Conservation (phyloP, 345 rosid genomes). For the Bretschneidera sinensis region DNA sequence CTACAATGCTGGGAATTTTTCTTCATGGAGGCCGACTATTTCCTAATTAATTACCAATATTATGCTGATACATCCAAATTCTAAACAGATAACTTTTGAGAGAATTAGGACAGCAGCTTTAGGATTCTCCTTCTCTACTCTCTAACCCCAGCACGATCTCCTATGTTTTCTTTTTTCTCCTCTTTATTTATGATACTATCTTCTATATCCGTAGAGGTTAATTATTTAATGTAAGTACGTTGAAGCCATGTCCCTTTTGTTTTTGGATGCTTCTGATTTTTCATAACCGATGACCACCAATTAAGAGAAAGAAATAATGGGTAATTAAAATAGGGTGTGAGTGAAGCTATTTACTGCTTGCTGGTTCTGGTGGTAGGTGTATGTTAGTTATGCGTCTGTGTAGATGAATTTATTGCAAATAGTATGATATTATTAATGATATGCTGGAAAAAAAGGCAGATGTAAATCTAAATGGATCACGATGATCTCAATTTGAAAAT, state of each 20-base stretch:
- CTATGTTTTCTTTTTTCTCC: conserved; percentile 14
- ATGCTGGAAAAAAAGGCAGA: background rate
- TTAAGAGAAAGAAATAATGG: background rate
- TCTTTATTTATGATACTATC: background rate
- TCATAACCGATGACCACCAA: background rate
- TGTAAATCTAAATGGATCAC: background rate
- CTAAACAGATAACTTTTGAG: conserved; percentile 46
- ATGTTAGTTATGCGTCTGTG: conserved; percentile 46
- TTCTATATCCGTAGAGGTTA: too few relatives aligned
- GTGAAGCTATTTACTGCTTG: conserved; percentile 18
- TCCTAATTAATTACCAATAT: too few relatives aligned
- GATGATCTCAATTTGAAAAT: too few relatives aligned
- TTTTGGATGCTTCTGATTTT: conserved; percentile 27
- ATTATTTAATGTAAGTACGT: conserved; percentile 9
- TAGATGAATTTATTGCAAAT: conserved; percentile 16
- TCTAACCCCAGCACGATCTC: conserved; percentile 35
- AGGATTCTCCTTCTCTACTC: conserved; percentile 31
- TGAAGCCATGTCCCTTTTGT: conserved; percentile 15
- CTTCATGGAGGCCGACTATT: background rate
- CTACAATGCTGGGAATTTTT: too few relatives aligned
- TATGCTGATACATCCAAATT: background rate
- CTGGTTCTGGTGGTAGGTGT: conserved; percentile 29
- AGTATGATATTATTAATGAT: background rate
- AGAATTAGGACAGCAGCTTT: conserved; percentile 35
- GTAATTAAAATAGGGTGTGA: conserved; percentile 16